A percentile compares a stretch with the other conserved stretches of the same genome.
These are phyloP conservation scores for Saccharum officinarum DNA, from an alignment of 176 grass and related monocot species.

Conservation along the genomic window DNA sequence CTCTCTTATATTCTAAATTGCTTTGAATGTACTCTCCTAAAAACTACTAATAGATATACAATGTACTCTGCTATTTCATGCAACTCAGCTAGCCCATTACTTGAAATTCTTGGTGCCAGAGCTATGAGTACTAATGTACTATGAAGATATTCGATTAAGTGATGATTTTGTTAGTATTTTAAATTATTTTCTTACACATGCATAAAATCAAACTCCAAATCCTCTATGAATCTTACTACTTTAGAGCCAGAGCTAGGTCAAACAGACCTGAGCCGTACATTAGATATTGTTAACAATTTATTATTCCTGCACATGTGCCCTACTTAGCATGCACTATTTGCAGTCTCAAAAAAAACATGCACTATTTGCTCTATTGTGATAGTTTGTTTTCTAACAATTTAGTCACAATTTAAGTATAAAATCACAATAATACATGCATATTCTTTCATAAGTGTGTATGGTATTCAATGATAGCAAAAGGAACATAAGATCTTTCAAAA, in stretches of 20 bases:
- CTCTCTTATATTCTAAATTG: no score
- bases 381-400: not conserved
- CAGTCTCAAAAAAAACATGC: no score
- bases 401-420: not conserved
- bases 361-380: not conserved
- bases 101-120: no score
- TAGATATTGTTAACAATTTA: no score
- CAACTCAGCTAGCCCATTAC: no score
- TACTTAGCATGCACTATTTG: not conserved
- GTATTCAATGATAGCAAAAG: not conserved
- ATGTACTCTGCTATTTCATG: no score
- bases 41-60: no score
- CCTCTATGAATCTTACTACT: not conserved
- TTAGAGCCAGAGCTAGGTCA: not conserved
- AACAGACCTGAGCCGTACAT: not conserved
- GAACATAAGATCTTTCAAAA: no score
- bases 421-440: not conserved
- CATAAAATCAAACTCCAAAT: not conserved
- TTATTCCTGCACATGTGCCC: no score
- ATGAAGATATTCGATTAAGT: not conserved
- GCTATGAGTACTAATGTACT: not conserved
- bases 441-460: not conserved
- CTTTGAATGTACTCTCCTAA: no score
- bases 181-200: not conserved
- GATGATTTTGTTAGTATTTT: not conserved